Base-by-base conservation (phyloP, 1,139 yeast species). In the Geotrichum cucujoidarum region DNA sequence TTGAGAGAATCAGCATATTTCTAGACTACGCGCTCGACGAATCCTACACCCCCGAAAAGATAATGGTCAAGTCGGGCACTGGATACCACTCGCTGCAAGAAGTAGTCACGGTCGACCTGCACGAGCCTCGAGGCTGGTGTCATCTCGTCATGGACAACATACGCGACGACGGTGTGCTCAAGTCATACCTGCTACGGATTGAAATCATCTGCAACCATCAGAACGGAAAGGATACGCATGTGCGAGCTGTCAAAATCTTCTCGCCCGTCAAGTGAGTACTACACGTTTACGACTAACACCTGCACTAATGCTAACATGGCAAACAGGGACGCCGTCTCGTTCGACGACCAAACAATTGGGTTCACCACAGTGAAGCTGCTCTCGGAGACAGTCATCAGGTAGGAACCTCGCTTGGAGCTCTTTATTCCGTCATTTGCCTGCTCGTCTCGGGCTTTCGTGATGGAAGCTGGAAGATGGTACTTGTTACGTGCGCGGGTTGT, bases 141-240 rank as follows among this genome's bases (percentile, higher is more conserved):
- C 84, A 83, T 57, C 70, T 90, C 11, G 74, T 75, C 2, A 83
- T 89, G 63, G 78, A 78, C 48, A 80, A 82, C 4, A 74, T 77
- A 2, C 67, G 89, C 47, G 46, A 50, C 25, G 57, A 70, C 29
- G 80, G 78, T 1, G 77, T 82, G 0, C 67, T 90, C 49, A 83
- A 85, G 57, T 81, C 96, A 52, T 87, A 83, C 58, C 72, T 83
- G 58, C 67, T 92, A 6, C 78, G 88, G 54, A 62, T 94, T 24
- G 68, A 77, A n/a, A 75, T 94, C 22, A 70, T 81, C 25, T 78
- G 88, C 1, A 94, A 92, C 61, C 97, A 89, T 60, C 97, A 90
- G 62, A 92, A 88, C 62, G 99, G 99, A 40, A 92, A 92, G 62
- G 99, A 94, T 65, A 83, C 96, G 1, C 97, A 89, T 63, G 72